phyloP scores from a whole-genome alignment of 768 basidiomycete genomes.

The Mycena filopes region DNA sequence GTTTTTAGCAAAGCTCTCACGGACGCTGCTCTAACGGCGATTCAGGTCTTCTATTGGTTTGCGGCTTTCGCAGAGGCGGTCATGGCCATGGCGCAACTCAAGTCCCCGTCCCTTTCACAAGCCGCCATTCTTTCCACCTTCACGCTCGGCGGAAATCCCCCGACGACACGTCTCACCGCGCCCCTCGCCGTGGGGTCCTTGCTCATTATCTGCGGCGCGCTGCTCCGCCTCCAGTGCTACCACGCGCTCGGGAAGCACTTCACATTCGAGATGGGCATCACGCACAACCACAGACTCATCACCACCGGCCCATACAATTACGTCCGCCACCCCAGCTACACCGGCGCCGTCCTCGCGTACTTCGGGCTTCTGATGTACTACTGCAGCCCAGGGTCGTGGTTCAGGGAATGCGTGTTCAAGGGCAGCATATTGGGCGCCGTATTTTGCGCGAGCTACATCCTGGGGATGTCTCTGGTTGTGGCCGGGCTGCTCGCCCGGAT shows the following conservation, averaged over 20 bases:
- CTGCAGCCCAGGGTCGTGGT: slow-evolving; percentile 25
- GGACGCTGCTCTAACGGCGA: background rate
- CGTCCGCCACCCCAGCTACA: slow-evolving; percentile 43
- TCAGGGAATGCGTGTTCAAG: slow-evolving; percentile 21
- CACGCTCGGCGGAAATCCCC: background rate
- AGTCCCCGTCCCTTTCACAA: background rate
- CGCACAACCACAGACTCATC: slow-evolving; percentile 37
- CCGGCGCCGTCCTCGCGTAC: slow-evolving; percentile 24
- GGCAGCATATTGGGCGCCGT: slow-evolving; percentile 5
- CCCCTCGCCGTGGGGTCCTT: background rate
- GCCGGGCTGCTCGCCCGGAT: slow-evolving; percentile 19
- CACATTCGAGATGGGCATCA: slow-evolving; percentile 42
- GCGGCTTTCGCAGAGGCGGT: slow-evolving; percentile 4
- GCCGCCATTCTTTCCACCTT: background rate
- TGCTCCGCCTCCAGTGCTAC: slow-evolving; percentile 23
- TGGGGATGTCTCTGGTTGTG: slow-evolving; percentile 15
- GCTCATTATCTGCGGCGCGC: slow-evolving; percentile 3
- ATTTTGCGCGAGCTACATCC: background rate
- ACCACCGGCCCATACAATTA: slow-evolving; percentile 40
- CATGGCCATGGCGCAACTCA: background rate
- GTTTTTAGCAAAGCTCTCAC: background rate
- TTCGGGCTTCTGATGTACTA: slow-evolving; percentile 14
- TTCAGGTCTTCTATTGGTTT: slow-evolving; percentile 13
- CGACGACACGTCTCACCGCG: background rate
- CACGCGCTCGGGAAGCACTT: slow-evolving; percentile 38